Percentiles rank a stretch among this genome's conserved stretches.
These are phyloP conservation scores for Salix viminalis DNA, from an alignment of 345 rosid species.

Conservation along the genomic window DNA sequence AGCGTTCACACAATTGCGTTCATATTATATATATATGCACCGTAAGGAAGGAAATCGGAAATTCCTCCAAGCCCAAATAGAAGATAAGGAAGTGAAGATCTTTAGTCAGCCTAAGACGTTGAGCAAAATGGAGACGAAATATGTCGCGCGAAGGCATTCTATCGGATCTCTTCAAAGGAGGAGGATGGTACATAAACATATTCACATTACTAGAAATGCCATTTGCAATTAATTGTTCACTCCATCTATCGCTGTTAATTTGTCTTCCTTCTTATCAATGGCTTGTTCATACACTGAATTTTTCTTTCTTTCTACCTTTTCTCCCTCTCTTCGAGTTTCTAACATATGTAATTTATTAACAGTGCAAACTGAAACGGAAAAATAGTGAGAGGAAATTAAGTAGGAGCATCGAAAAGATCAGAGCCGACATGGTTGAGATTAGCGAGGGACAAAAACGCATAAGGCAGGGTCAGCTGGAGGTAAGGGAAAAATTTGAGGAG, in stretches of 20 bases:
- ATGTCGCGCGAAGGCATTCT: not conserved
- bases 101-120: not conserved
- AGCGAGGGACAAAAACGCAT: not conserved
- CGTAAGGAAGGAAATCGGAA: no score
- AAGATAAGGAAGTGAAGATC: fast-evolving
- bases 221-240: no score
- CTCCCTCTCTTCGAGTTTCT: not conserved
- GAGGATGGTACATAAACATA: not conserved
- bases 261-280: not conserved
- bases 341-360: not conserved
- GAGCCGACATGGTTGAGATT: not conserved
- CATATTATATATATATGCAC: no score
- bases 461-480: not conserved
- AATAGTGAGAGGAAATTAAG: not conserved
- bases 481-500: not conserved
- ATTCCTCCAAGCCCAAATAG: no score
- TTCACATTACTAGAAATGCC: no score
- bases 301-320: not conserved
- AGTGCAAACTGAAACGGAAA: not conserved
- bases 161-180: not conserved
- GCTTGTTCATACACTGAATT: not conserved
- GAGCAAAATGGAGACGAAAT: not conserved
- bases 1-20: no score
- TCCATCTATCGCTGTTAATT: not conserved
- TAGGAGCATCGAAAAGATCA: not conserved